Evolutionary conservation across 192 early-diverging fungal species (phyloP), one percentile per base, ranked within the genome.

Genomic region (Coemansia sp.): DNA sequence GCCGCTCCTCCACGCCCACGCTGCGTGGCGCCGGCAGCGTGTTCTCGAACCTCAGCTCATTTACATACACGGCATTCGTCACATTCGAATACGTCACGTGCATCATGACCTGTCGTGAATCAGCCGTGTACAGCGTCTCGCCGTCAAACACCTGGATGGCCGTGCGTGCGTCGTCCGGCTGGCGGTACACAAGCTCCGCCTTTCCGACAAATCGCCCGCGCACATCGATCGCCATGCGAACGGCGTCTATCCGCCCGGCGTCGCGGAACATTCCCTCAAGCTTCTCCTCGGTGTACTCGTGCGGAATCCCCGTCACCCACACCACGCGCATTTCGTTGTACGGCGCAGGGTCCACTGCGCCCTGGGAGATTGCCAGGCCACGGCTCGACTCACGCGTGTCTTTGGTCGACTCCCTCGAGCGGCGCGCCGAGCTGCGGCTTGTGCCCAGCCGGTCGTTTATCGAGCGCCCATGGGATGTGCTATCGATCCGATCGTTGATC

Each of bases 141-240:
- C 78, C 78, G 19, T 81, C 78, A 61, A 81, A 81, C 29, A 60
- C 55, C 66, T 81, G 78, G 41, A 81, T 72, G 12, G 78, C 78
- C 45, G 69, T 69, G 14, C 78, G 78, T 10, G 78, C 78, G 39
- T 75, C 69, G 4, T 81, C 78, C 0, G 78, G 16, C 6, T 65
- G 50, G 23, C 73, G 53, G 64, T 81, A 81, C 16, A 59, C 29
- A 5, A 81, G 50, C 39, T 81, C 78, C 2, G 67, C 67, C 45
- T 72, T 81, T 23, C 78, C 78, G 12, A 64, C 23, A 62, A 81
- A 81, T 5, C 66, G 65, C 4, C 47, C 60, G 17, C 63, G 50
- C 2, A 50, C 53, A 52, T 81, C 78, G 1, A 72, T 55, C 3
- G 69, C 78, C 73, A 81, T 72, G 66, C 78, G 78, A 3, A 81